phyloP scores from a whole-genome alignment of 192 early-diverging fungal species.

The Linderina pennispora region DNA sequence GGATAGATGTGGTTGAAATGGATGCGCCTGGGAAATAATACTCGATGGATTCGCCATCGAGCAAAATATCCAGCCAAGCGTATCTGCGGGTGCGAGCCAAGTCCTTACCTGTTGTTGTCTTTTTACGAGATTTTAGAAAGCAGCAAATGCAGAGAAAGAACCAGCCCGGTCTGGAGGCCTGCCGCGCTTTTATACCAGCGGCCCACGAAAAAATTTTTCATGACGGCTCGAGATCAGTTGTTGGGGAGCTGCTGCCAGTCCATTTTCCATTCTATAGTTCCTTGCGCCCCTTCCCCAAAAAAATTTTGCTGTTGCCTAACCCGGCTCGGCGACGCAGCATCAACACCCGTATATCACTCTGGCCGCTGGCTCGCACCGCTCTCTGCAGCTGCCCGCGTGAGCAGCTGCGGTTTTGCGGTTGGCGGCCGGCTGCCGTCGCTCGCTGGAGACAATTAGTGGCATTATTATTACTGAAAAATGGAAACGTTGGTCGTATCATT shows the following conservation, averaged over 20 bases:
- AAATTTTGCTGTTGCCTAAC: too few relatives aligned
- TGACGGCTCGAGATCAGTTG: too few relatives aligned
- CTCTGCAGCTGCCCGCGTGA: too few relatives aligned
- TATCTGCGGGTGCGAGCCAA: too few relatives aligned
- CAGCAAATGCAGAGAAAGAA: slow-evolving; percentile 34
- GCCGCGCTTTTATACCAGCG: slow-evolving; percentile 24
- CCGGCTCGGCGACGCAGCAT: too few relatives aligned
- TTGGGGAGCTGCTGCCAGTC: too few relatives aligned
- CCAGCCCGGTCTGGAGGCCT: background rate
- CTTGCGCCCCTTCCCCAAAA: background rate
- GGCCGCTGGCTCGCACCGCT: too few relatives aligned
- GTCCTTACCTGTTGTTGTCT: slow-evolving; percentile 34
- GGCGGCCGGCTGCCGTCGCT: slow-evolving; percentile 1
- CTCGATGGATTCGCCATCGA: background rate
- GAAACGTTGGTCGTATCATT: too few relatives aligned
- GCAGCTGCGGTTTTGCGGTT: slow-evolving; percentile 1
- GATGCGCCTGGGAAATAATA: slow-evolving; percentile 1
- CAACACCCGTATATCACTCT: too few relatives aligned
- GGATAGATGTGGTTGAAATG: slow-evolving; percentile 4
- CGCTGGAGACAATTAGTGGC: too few relatives aligned
- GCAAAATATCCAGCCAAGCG: too few relatives aligned
- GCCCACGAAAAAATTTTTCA: too few relatives aligned
- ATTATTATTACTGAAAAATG: slow-evolving; percentile 5
- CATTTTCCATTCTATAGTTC: background rate
- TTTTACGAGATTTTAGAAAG: slow-evolving; percentile 22